Percentiles rank a stretch among this genome's conserved stretches.
Evolutionary conservation across 2,329 filamentous ascomycete species (phyloP).

Genomic region (Neonectria punicea): DNA sequence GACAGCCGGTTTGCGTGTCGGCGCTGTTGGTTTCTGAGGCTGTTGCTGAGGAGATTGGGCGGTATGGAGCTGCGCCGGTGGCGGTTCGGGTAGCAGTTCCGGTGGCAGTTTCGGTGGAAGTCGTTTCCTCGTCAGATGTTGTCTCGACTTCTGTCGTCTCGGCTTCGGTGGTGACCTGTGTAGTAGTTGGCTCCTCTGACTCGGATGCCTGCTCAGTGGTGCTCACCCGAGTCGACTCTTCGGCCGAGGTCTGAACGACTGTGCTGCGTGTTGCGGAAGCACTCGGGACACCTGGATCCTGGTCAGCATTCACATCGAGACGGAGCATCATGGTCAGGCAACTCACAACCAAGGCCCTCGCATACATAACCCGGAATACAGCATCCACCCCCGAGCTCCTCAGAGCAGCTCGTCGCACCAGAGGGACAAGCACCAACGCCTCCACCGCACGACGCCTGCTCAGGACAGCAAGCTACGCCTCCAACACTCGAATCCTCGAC

Average conservation of each 20-base stretch:
- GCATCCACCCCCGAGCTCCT: slow-evolving; percentile 76
- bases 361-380: slow-evolving; percentile 79
- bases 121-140: slow-evolving; percentile 32
- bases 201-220: slow-evolving; percentile 48
- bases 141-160: slow-evolving; percentile 47
- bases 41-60: slow-evolving; percentile 55
- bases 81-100: slow-evolving; percentile 49
- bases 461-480: slow-evolving; percentile 79
- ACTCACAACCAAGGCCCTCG: slow-evolving; percentile 75
- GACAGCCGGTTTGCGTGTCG: slow-evolving; percentile 65
- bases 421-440: slow-evolving; percentile 69
- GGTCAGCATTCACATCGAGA: slow-evolving; percentile 15
- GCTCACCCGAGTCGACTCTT: slow-evolving; percentile 47
- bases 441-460: slow-evolving; percentile 71
- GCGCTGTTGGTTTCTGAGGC: slow-evolving; percentile 39
- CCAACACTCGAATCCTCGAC: slow-evolving; percentile 72
- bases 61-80: slow-evolving; percentile 58
- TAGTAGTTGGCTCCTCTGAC: slow-evolving; percentile 51
- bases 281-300: slow-evolving; percentile 45
- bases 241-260: slow-evolving; percentile 30
- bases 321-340: neutral
- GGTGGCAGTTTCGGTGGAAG: slow-evolving; percentile 20
- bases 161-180: slow-evolving; percentile 40
- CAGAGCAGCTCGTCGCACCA: slow-evolving; percentile 72
- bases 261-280: slow-evolving; percentile 44